Base-by-base conservation (phyloP, 116 monocot genomes). In the Iris pallida region DNA sequence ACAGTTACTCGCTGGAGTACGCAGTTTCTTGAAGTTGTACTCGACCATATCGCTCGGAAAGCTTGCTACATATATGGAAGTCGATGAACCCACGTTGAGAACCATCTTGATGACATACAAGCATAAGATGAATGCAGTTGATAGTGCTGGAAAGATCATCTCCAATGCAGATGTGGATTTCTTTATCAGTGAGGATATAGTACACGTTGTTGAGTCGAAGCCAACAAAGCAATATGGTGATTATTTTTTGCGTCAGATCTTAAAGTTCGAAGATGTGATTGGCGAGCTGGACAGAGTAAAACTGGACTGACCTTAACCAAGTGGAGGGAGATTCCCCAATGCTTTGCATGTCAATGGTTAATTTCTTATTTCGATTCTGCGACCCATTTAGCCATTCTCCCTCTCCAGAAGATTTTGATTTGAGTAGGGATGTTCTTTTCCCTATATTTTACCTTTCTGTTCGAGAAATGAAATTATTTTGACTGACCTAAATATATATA, bases 41-140 rank as follows among this genome's bases (percentile, higher is more conserved):
- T 89, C 96, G 0, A 83, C 89, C 45, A 91, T 89, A 58, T 86
- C 96, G 19, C 70, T 96, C 61, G 76, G 72, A 51, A 96, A 96
- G 65, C 87, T 96, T 73, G 92, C 92, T 46, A 51, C 82, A 16
- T 89, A 84, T 64, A 86, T 96, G 84, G 96, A 96, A 47, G 85
- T 89, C 7, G 96, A 96, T 73, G 96, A 92, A 71, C 54, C 83
- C 14, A 89, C 82, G 56, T 71, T 92, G 56, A 92, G 96, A 75
- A 73, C 89, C 59, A 89, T 96, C 42, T 77, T 96, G 73, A 82
- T 89, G 89, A 91, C 96, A 51, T 96, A 89, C 85, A 96, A 96
- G 77, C 91, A 96, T 69, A 96, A 96, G 66, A 89, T 91, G 76
- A 89, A 92, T 79, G 78, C 86, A 44, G 84, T 89, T 42, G 77